Evolutionary conservation across 2,329 filamentous ascomycete genomes (phyloP).

Genomic region (Arthrobotrys megalospora): DNA sequence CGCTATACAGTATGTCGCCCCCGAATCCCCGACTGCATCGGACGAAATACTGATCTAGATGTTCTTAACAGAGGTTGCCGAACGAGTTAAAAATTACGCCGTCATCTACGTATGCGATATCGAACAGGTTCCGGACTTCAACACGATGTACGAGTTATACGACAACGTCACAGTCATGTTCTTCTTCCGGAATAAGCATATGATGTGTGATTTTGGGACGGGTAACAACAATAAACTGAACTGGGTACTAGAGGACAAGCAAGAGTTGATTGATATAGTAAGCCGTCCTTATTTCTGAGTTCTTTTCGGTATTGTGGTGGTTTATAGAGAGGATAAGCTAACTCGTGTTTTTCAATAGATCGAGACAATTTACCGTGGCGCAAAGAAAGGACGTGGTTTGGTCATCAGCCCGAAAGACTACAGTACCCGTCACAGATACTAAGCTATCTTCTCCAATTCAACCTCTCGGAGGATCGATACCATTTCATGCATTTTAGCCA

Average conservation of each 20-base stretch:
- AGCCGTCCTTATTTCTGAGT: slow-evolving; percentile 19
- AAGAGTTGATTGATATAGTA: slow-evolving; percentile 93
- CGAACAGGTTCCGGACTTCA: slow-evolving; percentile 91
- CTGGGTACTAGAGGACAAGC: slow-evolving; percentile 95
- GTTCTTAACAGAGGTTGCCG: slow-evolving; percentile 76
- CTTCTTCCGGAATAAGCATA: slow-evolving; percentile 99
- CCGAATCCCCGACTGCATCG: too few species aligned
- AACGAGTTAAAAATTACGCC: slow-evolving; percentile 92
- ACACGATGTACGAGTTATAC: slow-evolving; percentile 95
- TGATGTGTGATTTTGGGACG: slow-evolving; percentile 92
- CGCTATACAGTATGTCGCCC: slow-evolving; percentile 79
- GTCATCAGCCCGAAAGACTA: slow-evolving; percentile 93
- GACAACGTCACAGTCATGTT: slow-evolving; percentile 98
- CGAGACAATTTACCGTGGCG: slow-evolving; percentile 97
- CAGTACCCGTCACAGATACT: slow-evolving; percentile 64
- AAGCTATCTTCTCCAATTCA: slow-evolving; percentile 5
- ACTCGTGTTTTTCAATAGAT: slow-evolving; percentile 69
- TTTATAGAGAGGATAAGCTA: slow-evolving; percentile 6
- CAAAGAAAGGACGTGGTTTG: slow-evolving; percentile 96
- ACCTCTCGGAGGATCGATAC: neutral
- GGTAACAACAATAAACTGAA: slow-evolving; percentile 79
- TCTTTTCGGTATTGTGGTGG: neutral
- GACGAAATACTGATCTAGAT: neutral
- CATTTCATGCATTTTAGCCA: slow-evolving; percentile 4
- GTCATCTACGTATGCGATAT: slow-evolving; percentile 95